Evolutionary conservation across 2,329 filamentous ascomycete genomes (phyloP), one percentile per base, ranked within the genome.

Genomic region (Neurospora sp.): DNA sequence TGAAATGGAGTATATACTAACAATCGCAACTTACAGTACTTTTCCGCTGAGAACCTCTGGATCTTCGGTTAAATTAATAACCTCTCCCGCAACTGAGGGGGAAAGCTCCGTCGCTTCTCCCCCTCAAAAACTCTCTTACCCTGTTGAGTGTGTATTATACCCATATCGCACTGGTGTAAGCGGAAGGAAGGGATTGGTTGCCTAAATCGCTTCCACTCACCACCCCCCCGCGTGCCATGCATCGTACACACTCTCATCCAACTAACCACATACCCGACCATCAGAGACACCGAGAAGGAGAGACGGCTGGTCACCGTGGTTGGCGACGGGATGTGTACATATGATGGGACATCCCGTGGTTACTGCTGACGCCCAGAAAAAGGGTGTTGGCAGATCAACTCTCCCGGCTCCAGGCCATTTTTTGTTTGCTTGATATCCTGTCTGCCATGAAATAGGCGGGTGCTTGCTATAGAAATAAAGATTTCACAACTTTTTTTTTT

Each of bases 1-100:
- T 57, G 8, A 46, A 46, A 46, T 11, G n/a, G 52, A 4, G 52
- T 41, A 11, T 40, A 70, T n/a, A 41, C 69, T 73, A 41, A 71
- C 70, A 46, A 69, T 67, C 28, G 4, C 37, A 38, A 15, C 10
- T 28, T 6, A 36, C 69, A 87, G 84, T 87, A 87, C 81, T 87
- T 87, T 80, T 72, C 80, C 68, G 85, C 84, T 69, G 83, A 87
- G 74, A 81, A 83, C 78, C 84, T 87, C 78, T 87, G 82, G 83
- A 86, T 87, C 79, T 87, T 87, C 75, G 84, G 81, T 76, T 87
- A 85, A 81, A 78, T 69, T 40, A 33, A 62, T 40, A 33, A 62
- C 52, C 15, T 6, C 17, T 36, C 15, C 41, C n/a, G n/a, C 41
- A 46, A 11, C 41, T 46, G 8, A 19, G n/a, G 41, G 41, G 8